Evolutionary conservation across 2,329 filamentous ascomycete species (phyloP), one percentile per base, ranked within the genome.

Genomic region (Periconia digitata): DNA sequence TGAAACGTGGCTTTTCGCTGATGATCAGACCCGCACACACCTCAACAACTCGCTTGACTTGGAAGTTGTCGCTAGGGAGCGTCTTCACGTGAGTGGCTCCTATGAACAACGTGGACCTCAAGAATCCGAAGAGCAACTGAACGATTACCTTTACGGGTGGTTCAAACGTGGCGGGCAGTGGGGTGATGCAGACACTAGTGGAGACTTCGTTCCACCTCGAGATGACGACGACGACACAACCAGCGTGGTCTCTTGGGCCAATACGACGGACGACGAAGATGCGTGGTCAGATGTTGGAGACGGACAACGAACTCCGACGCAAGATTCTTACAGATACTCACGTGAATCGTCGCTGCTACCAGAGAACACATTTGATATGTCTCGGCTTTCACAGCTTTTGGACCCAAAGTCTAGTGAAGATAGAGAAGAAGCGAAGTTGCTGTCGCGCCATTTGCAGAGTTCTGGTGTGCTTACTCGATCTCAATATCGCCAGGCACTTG

Each of bases 111-210:
- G 58, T 34, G 60, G 56, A 15, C 20, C 51, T 0, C 71, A 71
- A 40, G 66, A 74, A 15, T 55, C 75, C 35, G 88, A 94, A 58
- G 80, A 81, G 22, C 81, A 83, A 34, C 76, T 96, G 2, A 87
- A 92, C 55, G 79, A 80, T 2, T 85, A 84, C 49, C 74, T 96
- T 1, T 97, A 96, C 67, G 77, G 78, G 23, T 94, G 92, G 83
- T 97, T 90, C 88, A 84, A 87, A 44, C 77, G 79, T 45, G 90
- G 90, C 17, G 90, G 89, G 7, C 89, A 89, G 75, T 96, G 90
- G 85, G 92, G 92, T 1, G 85, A 86, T 15, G 78, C 85, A 24
- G 92, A 97, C 66, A 78, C 79, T 5, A 96, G 89, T 62, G 89
- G 88, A 22, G 87, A 92, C 53, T 97, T 92, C 67, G 70, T 77